phyloP scores from a whole-genome alignment of 441 rosid species.

The Adansonia rubrostipa region DNA sequence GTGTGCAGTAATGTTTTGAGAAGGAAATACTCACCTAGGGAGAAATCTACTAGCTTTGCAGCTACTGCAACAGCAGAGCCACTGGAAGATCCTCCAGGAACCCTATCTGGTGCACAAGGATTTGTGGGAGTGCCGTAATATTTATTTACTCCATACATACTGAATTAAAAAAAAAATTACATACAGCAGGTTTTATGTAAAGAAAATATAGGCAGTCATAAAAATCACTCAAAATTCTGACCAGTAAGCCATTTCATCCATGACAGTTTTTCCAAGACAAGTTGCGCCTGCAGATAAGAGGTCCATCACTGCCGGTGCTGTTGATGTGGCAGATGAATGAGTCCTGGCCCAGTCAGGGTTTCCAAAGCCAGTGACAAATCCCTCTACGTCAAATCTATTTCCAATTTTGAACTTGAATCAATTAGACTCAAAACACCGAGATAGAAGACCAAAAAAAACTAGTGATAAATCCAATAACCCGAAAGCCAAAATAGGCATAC shows the following conservation, averaged over 20 bases:
- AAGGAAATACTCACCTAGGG: constrained; percentile 58
- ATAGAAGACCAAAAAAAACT: not conserved
- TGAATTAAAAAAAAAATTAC: constrained; percentile 31
- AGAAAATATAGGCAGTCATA: not conserved
- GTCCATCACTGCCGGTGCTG: constrained; percentile 71
- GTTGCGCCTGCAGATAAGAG: constrained; percentile 74
- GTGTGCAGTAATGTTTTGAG: not conserved
- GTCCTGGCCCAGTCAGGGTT: constrained; percentile 95
- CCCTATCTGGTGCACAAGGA: constrained; percentile 73
- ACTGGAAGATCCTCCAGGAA: constrained; percentile 97
- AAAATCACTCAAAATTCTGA: constrained; percentile 28
- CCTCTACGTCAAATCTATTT: constrained; percentile 81
- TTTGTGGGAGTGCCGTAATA: constrained; percentile 91
- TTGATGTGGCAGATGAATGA: constrained; percentile 68
- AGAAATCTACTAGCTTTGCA: constrained; percentile 83
- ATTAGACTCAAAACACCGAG: not conserved
- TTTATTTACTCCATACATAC: constrained; percentile 85
- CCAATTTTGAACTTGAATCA: constrained; percentile 13
- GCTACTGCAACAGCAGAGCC: constrained; percentile 96
- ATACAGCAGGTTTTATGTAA: not conserved
- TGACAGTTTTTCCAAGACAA: constrained; percentile 66
- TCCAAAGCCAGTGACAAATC: constrained; percentile 86
- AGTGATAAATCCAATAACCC: not conserved
- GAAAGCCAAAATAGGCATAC: not conserved
- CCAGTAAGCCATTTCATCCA: constrained; percentile 99